A percentile compares a stretch with the other conserved stretches of the same genome.
Evolutionary conservation across 2,329 filamentous ascomycete species (phyloP).

Genomic region (Annulohypoxylon truncatum): DNA sequence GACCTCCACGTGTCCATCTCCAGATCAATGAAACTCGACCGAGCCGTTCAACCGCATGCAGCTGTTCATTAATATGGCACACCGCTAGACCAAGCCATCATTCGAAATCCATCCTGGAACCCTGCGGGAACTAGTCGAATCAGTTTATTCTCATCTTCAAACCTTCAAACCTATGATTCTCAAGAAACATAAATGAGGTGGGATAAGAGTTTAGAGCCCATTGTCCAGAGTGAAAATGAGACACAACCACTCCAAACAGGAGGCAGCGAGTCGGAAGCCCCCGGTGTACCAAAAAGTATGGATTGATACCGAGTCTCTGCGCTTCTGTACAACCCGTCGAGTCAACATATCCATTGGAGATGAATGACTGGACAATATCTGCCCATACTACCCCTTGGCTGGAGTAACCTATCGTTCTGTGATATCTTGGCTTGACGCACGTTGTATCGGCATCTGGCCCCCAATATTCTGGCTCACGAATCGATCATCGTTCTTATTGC

Average conservation of each 20-base stretch:
- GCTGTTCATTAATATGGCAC: neutral
- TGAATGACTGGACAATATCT: neutral
- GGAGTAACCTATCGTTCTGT: neutral
- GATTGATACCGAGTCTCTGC: neutral
- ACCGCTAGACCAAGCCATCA: neutral
- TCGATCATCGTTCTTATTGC: neutral
- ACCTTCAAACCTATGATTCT: neutral
- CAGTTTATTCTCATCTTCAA: neutral
- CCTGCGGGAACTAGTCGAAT: neutral
- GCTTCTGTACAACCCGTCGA: neutral
- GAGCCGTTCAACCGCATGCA: constrained; percentile 3
- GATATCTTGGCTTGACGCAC: neutral
- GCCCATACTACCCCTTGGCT: neutral
- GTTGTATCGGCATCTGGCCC: neutral
- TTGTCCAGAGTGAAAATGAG: neutral
- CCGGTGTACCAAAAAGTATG: neutral
- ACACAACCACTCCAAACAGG: neutral
- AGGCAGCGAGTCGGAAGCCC: neutral
- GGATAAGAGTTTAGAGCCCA: neutral
- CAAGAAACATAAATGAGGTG: neutral
- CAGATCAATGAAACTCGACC: neutral
- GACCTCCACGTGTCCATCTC: neutral
- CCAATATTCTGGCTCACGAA: neutral
- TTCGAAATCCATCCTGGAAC: neutral
- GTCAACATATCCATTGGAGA: neutral